Evolutionary conservation across 257 asterid genomes (phyloP).

Genomic region (Capsicum pubescens): DNA sequence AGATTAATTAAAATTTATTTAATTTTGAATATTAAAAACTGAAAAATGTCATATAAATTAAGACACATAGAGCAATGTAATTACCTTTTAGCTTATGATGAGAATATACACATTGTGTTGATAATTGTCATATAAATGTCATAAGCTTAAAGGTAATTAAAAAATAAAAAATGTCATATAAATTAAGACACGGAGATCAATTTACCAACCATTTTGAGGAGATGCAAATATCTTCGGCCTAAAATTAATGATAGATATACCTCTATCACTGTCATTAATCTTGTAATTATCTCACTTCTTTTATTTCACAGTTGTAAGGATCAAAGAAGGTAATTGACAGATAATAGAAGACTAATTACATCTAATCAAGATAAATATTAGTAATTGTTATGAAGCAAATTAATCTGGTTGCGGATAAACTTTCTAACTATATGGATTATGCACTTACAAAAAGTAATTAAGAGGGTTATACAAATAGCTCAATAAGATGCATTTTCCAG

Average conservation of each 20-base stretch:
- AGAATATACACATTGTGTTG: too few relatives aligned
- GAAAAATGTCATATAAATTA: too few relatives aligned
- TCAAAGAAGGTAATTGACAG: neutral
- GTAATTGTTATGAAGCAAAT: constrained; percentile 12
- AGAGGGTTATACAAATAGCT: neutral
- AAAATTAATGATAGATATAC: neutral
- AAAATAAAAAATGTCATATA: too few relatives aligned
- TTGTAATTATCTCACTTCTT: neutral
- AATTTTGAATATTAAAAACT: too few relatives aligned
- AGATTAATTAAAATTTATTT: too few relatives aligned
- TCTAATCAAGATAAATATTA: constrained; percentile 5
- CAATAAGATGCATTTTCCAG: neutral
- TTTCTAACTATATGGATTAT: neutral
- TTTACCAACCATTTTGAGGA: neutral
- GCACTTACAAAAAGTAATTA: neutral
- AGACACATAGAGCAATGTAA: too few relatives aligned
- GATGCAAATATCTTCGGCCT: neutral
- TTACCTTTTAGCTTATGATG: too few relatives aligned
- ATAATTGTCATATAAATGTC: too few relatives aligned
- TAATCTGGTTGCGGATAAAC: neutral
- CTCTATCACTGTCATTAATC: neutral
- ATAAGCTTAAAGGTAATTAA: too few relatives aligned
- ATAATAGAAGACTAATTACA: neutral
- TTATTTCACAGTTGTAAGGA: neutral
- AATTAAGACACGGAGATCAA: too few relatives aligned